Base-by-base conservation (phyloP, 164 flowering plant species). In the Buxus sempervirens region DNA sequence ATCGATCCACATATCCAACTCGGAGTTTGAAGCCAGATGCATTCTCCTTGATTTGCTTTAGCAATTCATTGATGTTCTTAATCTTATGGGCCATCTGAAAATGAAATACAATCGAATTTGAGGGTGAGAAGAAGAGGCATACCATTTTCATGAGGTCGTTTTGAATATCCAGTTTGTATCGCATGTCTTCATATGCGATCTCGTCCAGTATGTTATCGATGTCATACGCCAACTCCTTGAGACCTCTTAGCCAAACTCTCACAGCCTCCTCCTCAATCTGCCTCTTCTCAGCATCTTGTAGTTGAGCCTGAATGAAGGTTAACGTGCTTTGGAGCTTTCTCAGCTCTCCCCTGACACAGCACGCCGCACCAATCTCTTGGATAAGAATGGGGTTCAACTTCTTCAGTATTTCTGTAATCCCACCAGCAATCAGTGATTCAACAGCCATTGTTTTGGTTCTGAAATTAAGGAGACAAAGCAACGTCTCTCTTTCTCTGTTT, bases 41-140 rank as follows among this genome's bases (percentile, higher is more conserved):
- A 6, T n/a, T 55, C 42, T 4, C 21, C 56, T 8, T n/a, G 54
- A 62, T 49, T 15, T 21, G 54, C 32, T 49, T 66, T 0, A 69
- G 54, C 36, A 32, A 32, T 32, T 32, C 38, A 7, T 32, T 32
- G 38, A 32, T 32, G 7, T 32, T 3, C 38, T 32, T 56, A 10
- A 70, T 56, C 27, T 55, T 41, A n/a, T 56, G 54, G 41, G 19
- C 72, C 25, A 62, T 70, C 25, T 56, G 62, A 0, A 16, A 49
- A 54, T 28, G 38, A 32, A 60, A 32, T 7, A 9, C 28, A 22
- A 53, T 21, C 53, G 51, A 48, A 14, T 22, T 27, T 12, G 28
- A 48, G 25, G 18, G 28, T 4, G 32, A 22, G 18, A 63, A 63
- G 26, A 48, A 63, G 36, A 22, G 22, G 42, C 38, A 9, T 42